Evolutionary conservation across 345 rosid genomes (phyloP).

Genomic region (Acer yangbiense): DNA sequence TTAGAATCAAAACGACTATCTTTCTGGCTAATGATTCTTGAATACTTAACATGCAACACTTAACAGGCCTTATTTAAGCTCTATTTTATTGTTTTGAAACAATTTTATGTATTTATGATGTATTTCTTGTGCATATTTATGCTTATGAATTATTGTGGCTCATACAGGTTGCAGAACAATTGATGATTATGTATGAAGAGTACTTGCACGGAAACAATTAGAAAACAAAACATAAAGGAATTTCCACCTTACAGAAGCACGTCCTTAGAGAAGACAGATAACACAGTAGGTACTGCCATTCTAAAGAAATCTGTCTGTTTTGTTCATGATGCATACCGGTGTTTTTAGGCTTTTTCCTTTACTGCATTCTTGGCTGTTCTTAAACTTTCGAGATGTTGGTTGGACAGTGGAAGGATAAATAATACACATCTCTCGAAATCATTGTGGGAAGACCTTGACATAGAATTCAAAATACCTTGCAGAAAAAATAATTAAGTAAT

Average conservation of each 20-base stretch:
- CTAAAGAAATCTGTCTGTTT: not conserved
- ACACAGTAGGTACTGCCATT: not conserved
- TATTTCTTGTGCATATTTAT: not conserved
- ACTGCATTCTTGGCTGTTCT: not conserved
- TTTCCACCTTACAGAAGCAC: not conserved
- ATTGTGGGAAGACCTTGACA: too few relatives aligned
- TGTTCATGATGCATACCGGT: not conserved
- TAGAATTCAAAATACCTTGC: too few relatives aligned
- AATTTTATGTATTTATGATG: not conserved
- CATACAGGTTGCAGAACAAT: constrained; percentile 56
- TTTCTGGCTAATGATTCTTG: not conserved
- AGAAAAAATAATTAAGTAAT: too few relatives aligned
- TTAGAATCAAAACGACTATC: not conserved
- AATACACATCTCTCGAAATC: too few relatives aligned
- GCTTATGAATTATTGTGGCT: not conserved
- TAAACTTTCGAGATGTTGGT: not conserved
- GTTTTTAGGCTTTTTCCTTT: not conserved
- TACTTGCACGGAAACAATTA: constrained; percentile 29
- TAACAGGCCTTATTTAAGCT: not conserved
- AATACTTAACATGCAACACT: not conserved
- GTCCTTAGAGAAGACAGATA: not conserved
- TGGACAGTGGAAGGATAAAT: too few relatives aligned
- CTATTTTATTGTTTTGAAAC: not conserved
- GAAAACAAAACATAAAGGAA: not conserved
- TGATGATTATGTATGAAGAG: constrained; percentile 55